Evolutionary conservation across 2,329 filamentous ascomycete species (phyloP), one percentile per base, ranked within the genome.

Genomic region (Exophiala sideris): DNA sequence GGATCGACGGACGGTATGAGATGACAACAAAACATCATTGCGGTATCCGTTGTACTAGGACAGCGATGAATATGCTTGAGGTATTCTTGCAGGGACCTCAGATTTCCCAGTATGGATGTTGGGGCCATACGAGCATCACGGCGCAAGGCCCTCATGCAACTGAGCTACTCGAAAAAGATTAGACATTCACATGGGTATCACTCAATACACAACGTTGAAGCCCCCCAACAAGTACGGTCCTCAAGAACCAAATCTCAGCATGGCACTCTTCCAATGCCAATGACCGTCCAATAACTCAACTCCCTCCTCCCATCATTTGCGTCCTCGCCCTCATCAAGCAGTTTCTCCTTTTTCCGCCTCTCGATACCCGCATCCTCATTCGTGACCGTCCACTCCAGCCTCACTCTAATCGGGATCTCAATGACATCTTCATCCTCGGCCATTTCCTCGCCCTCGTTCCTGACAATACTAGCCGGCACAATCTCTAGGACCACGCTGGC

Each of bases 381-480:
- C 10, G 60, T 64, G 36, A 60, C 52, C 38, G 48, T 92, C 85
- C 91, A 99, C 70, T 96, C 91, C 52, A 96, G 80, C 20, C 91
- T 82, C 57, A 99, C 89, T 75, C 95, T 95, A 65, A 99, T 85
- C 50, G 94, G 92, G 63, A 99, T 92, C 77, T 99, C 94, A 39
- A 97, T 71, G 29, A 86, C 73, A 65, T 85, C 80, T 52, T 84
- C 80, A 56, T 84, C 82, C 45, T 80, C 77, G 24, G 71, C 70
- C 10, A 73, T 50, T 35, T 64, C 67, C 2, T 67, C 68, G 48
- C 40, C 51, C 44, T 53, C 61, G 58, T 41, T 58, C 36, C 56
- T 64, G 59, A 39, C 62, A 57, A 51, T 57, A 61, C 62, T 51
- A 42, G 70, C 79, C 65, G 65, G 91, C 82, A 96, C 82, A 11